These are phyloP conservation scores for Brasilioporus rufonigricans DNA, from an alignment of 768 basidiomycete species.

Conservation along the genomic window DNA sequence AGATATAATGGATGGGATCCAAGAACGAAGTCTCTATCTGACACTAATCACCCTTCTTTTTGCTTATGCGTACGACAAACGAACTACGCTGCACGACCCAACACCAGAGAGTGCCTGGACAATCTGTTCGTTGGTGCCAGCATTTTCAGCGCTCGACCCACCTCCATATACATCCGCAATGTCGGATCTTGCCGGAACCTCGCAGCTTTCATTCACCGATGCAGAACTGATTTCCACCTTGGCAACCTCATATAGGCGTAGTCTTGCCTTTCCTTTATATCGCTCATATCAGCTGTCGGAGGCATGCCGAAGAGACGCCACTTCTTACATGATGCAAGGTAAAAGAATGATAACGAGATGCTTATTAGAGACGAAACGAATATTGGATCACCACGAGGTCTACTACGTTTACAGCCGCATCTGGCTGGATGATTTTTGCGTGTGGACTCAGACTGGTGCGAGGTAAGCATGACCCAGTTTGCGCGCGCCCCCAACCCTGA, in stretches of 20 bases:
- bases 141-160: constrained; percentile 81
- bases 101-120: constrained; percentile 91
- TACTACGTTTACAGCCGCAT: constrained; percentile 89
- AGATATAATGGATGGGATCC: constrained; percentile 60
- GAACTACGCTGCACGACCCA: constrained; percentile 76
- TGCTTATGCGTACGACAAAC: constrained; percentile 77
- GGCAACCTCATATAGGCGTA: constrained; percentile 67
- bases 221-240: constrained; percentile 53
- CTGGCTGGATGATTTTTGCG: constrained; percentile 83
- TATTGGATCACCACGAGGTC: constrained; percentile 79
- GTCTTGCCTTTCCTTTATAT: constrained; percentile 74
- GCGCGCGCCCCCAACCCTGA: neutral
- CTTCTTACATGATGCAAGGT: constrained; percentile 53
- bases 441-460: constrained; percentile 73
- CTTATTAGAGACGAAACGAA: constrained; percentile 67
- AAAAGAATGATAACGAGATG: constrained; percentile 61
- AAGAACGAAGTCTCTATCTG: constrained; percentile 65
- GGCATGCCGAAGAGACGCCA: constrained; percentile 63
- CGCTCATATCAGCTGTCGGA: constrained; percentile 76
- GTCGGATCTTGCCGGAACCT: constrained; percentile 9
- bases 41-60: constrained; percentile 71
- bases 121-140: constrained; percentile 64
- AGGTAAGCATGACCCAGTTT: constrained; percentile 45
- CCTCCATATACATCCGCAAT: constrained; percentile 42
- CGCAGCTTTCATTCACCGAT: constrained; percentile 31